Evolutionary conservation across 192 early-diverging fungal genomes (phyloP), one percentile per base, ranked within the genome.

Genomic region (Hyaloraphidium curvatum): DNA sequence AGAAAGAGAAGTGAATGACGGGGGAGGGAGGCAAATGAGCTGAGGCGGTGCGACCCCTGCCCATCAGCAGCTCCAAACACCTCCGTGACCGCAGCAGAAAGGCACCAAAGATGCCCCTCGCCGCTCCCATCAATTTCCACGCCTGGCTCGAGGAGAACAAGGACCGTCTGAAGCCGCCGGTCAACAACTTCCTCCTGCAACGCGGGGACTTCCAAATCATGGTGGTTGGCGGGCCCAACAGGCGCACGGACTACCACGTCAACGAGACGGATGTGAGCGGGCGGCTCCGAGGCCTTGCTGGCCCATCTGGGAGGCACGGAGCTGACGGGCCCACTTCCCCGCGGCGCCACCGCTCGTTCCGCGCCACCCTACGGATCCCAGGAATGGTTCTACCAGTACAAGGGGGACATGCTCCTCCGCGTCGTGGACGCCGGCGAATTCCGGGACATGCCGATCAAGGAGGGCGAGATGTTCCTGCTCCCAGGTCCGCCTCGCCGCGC

Each of bases 381-480:
- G 74, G 94, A 98, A 59, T 98, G 89, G 86, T 98, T 98, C 67
- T 88, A 82, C 68, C 91, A 95, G 64, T 64, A 87, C 68, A 85
- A 86, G 62, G 94, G 94, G 3, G 75, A 81, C 37, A 86, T 98
- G 89, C 53, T 87, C n/a, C 68, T 98, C 40, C 90, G 88, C 39
- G 76, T 94, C 51, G 87, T 92, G 1, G 77, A 83, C 27, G 57
- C 73, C 48, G 82, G 78, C 54, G 78, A 30, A 7, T 89, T 89
- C 61, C 77, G 69, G 56, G 87, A 95, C 69, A 74, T 92, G 52
- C 66, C 70, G 39, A 84, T 98, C 66, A 68, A 73, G 39, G 90
- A 98, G 64, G 91, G 91, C 19, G 89, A 89, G 26, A 95, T 98
- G 94, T 84, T 94, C 57, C 65, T 98, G 54, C 59, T 98, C 61